These are phyloP conservation scores for Metschnikowia drakensbergensis DNA, from an alignment of 805 yeast genomes.

Conservation along the genomic window DNA sequence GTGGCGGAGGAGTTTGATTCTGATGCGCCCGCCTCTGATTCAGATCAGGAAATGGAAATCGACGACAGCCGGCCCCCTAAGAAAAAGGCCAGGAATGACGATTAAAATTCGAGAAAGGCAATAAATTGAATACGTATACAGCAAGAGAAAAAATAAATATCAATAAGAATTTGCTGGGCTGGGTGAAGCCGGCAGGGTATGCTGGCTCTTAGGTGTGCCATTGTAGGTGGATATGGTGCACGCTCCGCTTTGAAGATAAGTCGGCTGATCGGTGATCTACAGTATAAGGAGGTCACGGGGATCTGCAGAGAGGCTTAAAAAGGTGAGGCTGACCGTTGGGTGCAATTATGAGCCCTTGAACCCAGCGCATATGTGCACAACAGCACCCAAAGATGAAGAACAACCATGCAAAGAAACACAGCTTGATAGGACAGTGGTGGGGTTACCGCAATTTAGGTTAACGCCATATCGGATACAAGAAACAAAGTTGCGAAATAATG, in stretches of 20 bases:
- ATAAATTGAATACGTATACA: background rate
- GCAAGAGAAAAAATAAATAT: background rate
- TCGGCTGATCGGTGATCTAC: background rate
- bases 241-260: background rate
- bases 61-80: constrained; percentile 29
- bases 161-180: too few relatives aligned
- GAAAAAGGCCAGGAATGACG: constrained; percentile 25
- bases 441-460: background rate
- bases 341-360: background rate
- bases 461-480: background rate
- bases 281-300: background rate
- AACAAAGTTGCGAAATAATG: background rate
- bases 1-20: constrained; percentile 84
- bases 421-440: too few relatives aligned
- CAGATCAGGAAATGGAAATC: constrained; percentile 23
- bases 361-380: background rate
- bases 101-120: background rate
- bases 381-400: background rate
- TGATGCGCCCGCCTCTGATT: constrained; percentile 43
- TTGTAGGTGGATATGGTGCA: background rate
- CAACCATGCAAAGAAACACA: too few relatives aligned
- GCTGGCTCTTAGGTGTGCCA: too few relatives aligned
- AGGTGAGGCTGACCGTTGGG: background rate
- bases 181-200: too few relatives aligned
- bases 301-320: background rate